phyloP scores from a whole-genome alignment of 768 basidiomycete species.

The Podaxis rugospora region DNA sequence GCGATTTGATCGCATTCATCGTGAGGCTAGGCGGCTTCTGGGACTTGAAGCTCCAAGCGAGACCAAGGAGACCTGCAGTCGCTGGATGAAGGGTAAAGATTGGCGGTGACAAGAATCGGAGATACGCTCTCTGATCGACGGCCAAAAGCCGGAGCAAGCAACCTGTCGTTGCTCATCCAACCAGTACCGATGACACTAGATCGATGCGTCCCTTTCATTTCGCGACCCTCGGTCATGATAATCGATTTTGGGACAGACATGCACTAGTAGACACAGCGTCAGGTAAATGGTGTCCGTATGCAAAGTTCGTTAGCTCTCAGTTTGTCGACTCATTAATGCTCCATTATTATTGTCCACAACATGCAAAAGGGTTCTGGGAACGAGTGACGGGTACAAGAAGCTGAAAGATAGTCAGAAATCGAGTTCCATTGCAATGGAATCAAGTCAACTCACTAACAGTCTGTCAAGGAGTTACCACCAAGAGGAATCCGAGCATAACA shows the following conservation, averaged over 20 bases:
- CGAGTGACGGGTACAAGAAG: background rate
- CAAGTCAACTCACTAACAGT: background rate
- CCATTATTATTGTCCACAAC: background rate
- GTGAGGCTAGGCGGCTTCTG: no score
- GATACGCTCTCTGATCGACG: no score
- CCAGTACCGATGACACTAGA: no score
- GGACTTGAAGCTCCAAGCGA: no score
- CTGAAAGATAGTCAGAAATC: background rate
- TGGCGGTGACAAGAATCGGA: no score
- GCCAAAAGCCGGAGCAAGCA: no score
- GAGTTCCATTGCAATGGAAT: background rate
- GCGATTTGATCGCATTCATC: no score
- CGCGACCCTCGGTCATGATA: background rate
- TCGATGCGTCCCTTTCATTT: background rate
- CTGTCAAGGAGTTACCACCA: background rate
- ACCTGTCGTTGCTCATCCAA: no score
- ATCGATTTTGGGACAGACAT: no score
- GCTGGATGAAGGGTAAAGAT: no score
- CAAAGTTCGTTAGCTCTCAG: background rate
- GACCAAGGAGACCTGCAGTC: no score
- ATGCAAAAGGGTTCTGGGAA: background rate
- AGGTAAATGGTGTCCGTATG: background rate
- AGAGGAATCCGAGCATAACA: background rate
- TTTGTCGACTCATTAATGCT: background rate
- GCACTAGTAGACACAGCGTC: background rate